These are phyloP conservation scores for Corynespora cassiicola DNA, from an alignment of 2,329 filamentous ascomycete genomes.

Conservation along the genomic window DNA sequence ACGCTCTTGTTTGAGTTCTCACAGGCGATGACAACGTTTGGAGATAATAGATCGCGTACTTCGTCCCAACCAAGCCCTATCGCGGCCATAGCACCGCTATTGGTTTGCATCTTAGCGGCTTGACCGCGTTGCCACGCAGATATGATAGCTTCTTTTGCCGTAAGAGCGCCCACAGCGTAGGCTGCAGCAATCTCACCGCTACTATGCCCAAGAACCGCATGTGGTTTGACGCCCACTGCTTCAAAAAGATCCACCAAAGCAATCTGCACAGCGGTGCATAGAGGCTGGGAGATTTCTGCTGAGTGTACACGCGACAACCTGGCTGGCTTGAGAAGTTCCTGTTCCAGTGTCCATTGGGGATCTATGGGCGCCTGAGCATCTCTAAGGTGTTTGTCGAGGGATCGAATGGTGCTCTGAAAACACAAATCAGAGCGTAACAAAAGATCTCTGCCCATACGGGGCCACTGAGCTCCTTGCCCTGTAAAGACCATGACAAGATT, in stretches of 20 bases:
- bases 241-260: slow-evolving; percentile 18
- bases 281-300: slow-evolving; percentile 27
- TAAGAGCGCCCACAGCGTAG: slow-evolving; percentile 40
- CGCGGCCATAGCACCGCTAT: slow-evolving; percentile 19
- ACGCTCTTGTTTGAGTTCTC: slow-evolving; percentile 25
- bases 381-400: slow-evolving; percentile 11
- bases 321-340: slow-evolving; percentile 14
- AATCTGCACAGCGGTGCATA: slow-evolving; percentile 30
- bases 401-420: slow-evolving; percentile 8
- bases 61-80: slow-evolving; percentile 11
- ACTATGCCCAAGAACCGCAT: slow-evolving; percentile 45
- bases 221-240: slow-evolving; percentile 14
- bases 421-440: slow-evolving; percentile 4
- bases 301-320: slow-evolving; percentile 11
- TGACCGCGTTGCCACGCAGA: slow-evolving; percentile 23
- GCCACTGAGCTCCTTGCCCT: slow-evolving; percentile 33
- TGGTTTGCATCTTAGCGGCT: background rate
- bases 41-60: slow-evolving; percentile 1
- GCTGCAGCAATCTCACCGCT: slow-evolving; percentile 51
- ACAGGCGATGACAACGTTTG: slow-evolving; percentile 12
- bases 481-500: slow-evolving; percentile 27
- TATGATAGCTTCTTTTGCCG: slow-evolving; percentile 20
- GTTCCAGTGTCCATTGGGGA: slow-evolving; percentile 19
- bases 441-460: slow-evolving; percentile 19
- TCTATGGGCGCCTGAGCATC: slow-evolving; percentile 1